These are phyloP conservation scores for Saitozyma podzolica DNA, from an alignment of 768 basidiomycete species.

Conservation along the genomic window DNA sequence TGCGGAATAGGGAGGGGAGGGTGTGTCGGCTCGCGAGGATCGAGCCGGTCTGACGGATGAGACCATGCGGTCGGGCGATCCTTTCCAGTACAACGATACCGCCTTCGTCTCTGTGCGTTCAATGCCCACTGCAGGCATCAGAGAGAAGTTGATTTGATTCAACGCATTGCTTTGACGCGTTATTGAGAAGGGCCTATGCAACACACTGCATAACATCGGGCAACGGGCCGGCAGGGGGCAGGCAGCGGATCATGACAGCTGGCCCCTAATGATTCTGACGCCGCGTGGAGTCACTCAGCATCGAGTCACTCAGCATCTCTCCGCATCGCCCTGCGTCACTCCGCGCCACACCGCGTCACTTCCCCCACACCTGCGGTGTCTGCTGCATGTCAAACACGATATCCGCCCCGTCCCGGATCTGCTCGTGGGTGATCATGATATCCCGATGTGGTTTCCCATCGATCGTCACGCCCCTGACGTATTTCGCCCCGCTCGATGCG, in stretches of 20 bases:
- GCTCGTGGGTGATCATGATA: constrained; percentile 64
- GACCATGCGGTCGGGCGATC: too few species aligned
- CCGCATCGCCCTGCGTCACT: background rate
- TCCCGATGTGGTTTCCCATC: constrained; percentile 57
- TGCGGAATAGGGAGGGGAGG: constrained; percentile 22
- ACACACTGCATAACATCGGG: background rate
- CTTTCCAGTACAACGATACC: too few species aligned
- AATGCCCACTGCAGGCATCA: too few species aligned
- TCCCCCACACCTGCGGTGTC: constrained; percentile 57
- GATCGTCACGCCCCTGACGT: constrained; percentile 63
- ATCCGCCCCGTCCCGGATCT: constrained; percentile 62
- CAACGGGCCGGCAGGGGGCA: too few species aligned
- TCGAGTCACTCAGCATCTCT: background rate
- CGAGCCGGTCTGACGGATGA: background rate
- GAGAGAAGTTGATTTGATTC: too few species aligned
- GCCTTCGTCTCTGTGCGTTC: too few species aligned
- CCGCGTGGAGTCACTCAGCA: background rate
- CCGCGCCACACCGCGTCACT: background rate
- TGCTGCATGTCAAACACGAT: constrained; percentile 69
- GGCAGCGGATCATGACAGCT: too few species aligned
- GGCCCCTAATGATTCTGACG: too few species aligned
- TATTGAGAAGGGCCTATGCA: background rate
- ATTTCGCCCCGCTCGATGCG: constrained; percentile 61
- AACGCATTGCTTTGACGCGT: too few species aligned
- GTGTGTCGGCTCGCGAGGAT: constrained; percentile 19